Base-by-base conservation (phyloP, 2,329 filamentous ascomycete species). In the Alternaria brassicae region DNA sequence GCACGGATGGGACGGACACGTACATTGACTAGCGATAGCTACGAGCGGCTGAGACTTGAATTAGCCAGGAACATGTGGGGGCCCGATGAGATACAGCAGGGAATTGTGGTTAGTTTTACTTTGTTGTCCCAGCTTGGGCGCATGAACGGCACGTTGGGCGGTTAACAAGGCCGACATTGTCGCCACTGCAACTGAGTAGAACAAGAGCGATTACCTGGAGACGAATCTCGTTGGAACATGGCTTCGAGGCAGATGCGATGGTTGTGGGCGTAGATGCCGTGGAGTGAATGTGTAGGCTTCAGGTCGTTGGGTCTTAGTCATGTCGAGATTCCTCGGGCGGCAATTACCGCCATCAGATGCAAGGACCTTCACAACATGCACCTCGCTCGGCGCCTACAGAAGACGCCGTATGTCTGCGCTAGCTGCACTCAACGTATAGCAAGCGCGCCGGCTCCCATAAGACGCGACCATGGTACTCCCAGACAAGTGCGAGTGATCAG, bases 361-460 rank as follows among this genome's bases (percentile, higher is more conserved):
- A 56, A 54, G 41, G 44, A 60, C 59, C 51, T 60, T 56, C 51
- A 61, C 68, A 73, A 55, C 42, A 76, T 75, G 72, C 58, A 67
- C 30, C 41, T 62, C 32, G 53, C 61, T 34, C 67, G 60, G 51
- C 62, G 63, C 45, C 36, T 67, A 8, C 30, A 53, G 4, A 34
- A 28, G 41, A 55, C 58, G 37, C 58, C 59, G 19, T 72, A 71
- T 53, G 51, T 73, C 45, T 76, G 74, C 65, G 53, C 67, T 50
- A 70, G 59, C 61, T 77, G 72, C 60, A 66, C 54, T n/a, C 67
- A 65, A 55, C 63, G 62, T 36, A 54, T 67, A 55, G 42, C 55
- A 58, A 45, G 37, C 48, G 40, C 34, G 5, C 47, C 48, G 17
- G 23, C 21, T 36, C 53, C 23, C 17, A 27, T 28, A 12, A 39